Base-by-base conservation (phyloP, 805 yeast genomes). In the Suhomyces faveliae region DNA sequence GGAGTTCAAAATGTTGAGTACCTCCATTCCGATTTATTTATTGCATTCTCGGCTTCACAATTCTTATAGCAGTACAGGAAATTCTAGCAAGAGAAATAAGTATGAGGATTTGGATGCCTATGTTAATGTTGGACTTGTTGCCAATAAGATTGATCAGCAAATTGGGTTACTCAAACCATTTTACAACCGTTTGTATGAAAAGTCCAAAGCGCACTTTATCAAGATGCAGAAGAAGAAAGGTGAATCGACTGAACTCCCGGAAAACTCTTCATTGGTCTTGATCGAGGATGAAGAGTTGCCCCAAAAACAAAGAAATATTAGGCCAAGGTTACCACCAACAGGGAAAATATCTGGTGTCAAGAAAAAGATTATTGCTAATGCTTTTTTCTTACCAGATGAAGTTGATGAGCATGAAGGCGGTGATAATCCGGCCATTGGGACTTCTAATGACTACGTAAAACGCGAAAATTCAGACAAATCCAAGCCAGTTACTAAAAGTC, bases 261-360 rank as follows among this genome's bases (percentile, higher is more conserved):
- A 69, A 7, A 55, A 59, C 13, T 51, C 56, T 20, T 52, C 59
- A 3, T 63, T 87, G 10, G 39, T 46, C 2, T 60, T 73, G 43
- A 67, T 86, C 43, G 97, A 90, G 60, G 97, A 91, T 58, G 96
- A 88, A 13, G 91, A 87, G 47, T 73, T 89, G 55, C 90, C 96
- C 0, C 81, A 84, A 48, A 89, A 88, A 59, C 87, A 83, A 55
- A 76, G 91, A 48, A 83, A 84, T 51, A 76, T 77, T 23, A 76
- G 91, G 54, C 85, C 96, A 1, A 84, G 90, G 58, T 70, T 94
- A 43, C 96, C 97, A 10, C 96, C 97, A 5, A 87, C 89, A 24
- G 97, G 97, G 30, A 89, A 86, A 64, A 87, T 91, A 30, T 67
- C 86, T 4, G 77, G 80, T 0, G 67, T 80, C 5, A 89, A 89